Evolutionary conservation across 768 basidiomycete species (phyloP), one percentile per base, ranked within the genome.

Genomic region (Piloderma croceum): DNA sequence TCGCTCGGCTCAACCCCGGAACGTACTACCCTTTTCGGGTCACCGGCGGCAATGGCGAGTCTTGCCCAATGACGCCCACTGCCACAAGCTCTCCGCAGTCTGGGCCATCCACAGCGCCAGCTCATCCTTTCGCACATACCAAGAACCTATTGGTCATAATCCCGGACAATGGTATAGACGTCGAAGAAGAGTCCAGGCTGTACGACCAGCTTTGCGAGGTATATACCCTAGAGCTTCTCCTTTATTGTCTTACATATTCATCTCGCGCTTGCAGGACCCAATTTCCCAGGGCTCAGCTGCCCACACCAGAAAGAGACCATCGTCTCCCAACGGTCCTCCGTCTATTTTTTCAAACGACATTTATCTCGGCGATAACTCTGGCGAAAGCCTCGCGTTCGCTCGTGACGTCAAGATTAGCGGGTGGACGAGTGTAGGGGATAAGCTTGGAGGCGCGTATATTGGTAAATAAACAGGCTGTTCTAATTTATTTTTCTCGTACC

Each of bases 381-480:
- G 76, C 1, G 67, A 70, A 40, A 74, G 71, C 35, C 53, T 57
- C 1, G 66, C 73, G 2, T 86, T 87, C 50, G 76, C 84, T 3
- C 70, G 76, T 37, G 74, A 78, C 52, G 82, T 86, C 3, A 65
- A 67, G 36, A 79, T 86, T 15, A 65, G 65, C 7, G 84, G 83
- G 1, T 86, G 83, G 83, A 80, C 77, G 13, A 77, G 69, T 46
- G 83, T 87, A 6, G 83, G 83, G 1, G 83, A 84, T 49, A 69
- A 68, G 29, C 65, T 67, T 0, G 74, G 74, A n/a, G 71, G 73
- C 0, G 82, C 79, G 1, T 86, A 85, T 52, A 65, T 83, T 38
- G 80, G 80, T 82, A 40, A 39, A 73, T 58, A 6, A 17, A 11
- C 7, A 35, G 29, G 13, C 33, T 46, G 18, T 32, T 46, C 12